Percentiles rank a stretch among this genome's conserved stretches.
These are phyloP conservation scores for Onygena corvina DNA, from an alignment of 2,329 filamentous ascomycete genomes.

Conservation along the genomic window DNA sequence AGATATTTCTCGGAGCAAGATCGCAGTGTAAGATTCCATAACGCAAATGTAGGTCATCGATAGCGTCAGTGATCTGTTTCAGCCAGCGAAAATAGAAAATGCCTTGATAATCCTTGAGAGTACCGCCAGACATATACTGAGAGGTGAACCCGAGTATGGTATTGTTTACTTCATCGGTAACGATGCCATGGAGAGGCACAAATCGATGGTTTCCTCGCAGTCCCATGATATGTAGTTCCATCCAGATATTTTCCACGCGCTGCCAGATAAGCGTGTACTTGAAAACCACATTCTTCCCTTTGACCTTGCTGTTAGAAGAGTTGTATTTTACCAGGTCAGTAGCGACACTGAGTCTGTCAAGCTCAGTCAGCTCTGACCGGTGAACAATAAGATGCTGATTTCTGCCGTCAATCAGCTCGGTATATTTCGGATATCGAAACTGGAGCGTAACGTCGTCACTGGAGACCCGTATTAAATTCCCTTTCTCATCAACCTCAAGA, in stretches of 20 bases:
- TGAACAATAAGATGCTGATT: background rate
- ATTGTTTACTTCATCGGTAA: conserved; percentile 10
- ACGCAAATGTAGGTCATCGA: conserved; percentile 12
- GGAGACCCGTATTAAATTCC: conserved; percentile 5
- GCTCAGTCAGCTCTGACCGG: conserved; percentile 10
- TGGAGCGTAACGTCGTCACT: conserved; percentile 6
- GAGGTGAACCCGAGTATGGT: conserved; percentile 10
- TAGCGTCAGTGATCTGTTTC: conserved; percentile 10
- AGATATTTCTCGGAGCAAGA: conserved; percentile 11
- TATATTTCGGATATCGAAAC: conserved; percentile 8
- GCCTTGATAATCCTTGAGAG: conserved; percentile 8
- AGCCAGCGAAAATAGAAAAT: conserved; percentile 12
- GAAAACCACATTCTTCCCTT: conserved; percentile 7
- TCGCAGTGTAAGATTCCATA: conserved; percentile 12
- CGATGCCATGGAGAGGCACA: conserved; percentile 9
- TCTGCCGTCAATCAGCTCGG: background rate
- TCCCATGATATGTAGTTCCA: conserved; percentile 9
- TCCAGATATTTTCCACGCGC: conserved; percentile 10
- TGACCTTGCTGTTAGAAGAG: background rate
- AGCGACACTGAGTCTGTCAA: conserved; percentile 9
- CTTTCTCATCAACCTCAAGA: background rate
- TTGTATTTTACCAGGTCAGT: conserved; percentile 9
- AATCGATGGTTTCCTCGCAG: conserved; percentile 8
- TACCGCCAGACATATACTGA: conserved; percentile 10
- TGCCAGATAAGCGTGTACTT: conserved; percentile 10